A percentile compares a stretch with the other conserved stretches of the same genome.
Evolutionary conservation across 257 asterid genomes (phyloP).

Genomic region (Fraxinus cuspidata): DNA sequence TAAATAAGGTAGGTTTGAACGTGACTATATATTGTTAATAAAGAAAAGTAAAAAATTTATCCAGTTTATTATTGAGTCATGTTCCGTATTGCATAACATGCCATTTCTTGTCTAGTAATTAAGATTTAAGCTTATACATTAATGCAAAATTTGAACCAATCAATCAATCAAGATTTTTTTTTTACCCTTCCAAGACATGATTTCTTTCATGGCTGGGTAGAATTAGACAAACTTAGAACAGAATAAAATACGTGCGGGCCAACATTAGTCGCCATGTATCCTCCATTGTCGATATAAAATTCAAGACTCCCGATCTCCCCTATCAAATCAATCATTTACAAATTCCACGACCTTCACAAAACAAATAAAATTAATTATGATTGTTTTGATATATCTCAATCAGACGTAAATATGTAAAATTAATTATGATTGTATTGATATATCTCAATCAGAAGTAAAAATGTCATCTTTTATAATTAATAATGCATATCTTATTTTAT

Average conservation of each 20-base stretch:
- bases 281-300: not conserved
- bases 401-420: not conserved
- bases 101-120: constrained; percentile 15
- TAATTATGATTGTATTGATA: too few relatives aligned
- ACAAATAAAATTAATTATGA: not conserved
- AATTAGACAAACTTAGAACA: constrained; percentile 16
- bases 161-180: constrained; percentile 11
- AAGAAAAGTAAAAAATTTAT: too few relatives aligned
- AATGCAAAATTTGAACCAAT: constrained; percentile 25
- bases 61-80: too few relatives aligned
- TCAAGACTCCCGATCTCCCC: not conserved
- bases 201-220: constrained; percentile 22
- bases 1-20: too few relatives aligned
- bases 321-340: constrained; percentile 28
- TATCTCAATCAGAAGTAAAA: too few relatives aligned
- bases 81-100: not conserved
- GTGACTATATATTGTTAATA: too few relatives aligned
- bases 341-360: constrained; percentile 10
- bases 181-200: constrained; percentile 25
- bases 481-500: not conserved
- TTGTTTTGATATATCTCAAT: too few relatives aligned
- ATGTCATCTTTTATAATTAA: not conserved
- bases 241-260: not conserved
- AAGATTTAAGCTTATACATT: constrained; percentile 8
- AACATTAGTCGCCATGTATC: not conserved